These are phyloP conservation scores for Globisporangium ultimum DNA, from an alignment of 352 stramenopile species.

Conservation along the genomic window DNA sequence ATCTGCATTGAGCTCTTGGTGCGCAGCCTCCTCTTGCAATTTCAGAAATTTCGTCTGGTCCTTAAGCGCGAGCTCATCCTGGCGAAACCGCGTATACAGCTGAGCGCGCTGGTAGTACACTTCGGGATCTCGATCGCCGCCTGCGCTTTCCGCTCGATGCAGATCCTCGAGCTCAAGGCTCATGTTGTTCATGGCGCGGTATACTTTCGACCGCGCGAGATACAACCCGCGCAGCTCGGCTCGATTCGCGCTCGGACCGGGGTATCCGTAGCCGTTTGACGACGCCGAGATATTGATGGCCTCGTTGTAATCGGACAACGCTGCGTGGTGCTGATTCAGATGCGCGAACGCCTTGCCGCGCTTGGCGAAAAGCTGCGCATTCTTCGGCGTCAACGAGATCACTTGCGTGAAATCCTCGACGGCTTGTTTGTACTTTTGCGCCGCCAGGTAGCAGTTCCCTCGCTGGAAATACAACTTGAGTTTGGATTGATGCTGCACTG, in stretches of 20 bases:
- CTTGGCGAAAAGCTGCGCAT: constrained; percentile 61
- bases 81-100: constrained; percentile 43
- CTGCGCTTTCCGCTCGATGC: constrained; percentile 31
- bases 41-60: constrained; percentile 73
- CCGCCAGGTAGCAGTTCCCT: constrained; percentile 48
- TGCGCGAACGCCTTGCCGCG: constrained; percentile 59
- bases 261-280: not conserved
- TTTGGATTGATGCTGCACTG: constrained; percentile 22
- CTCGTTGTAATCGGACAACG: constrained; percentile 63
- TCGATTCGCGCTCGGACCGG: constrained; percentile 6
- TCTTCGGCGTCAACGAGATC: constrained; percentile 67
- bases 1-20: constrained; percentile 17
- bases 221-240: constrained; percentile 42
- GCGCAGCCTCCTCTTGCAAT: constrained; percentile 45
- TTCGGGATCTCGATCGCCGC: constrained; percentile 50
- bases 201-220: constrained; percentile 52
- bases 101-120: constrained; percentile 60
- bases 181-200: constrained; percentile 52
- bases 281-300: constrained; percentile 31
- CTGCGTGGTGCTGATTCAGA: constrained; percentile 42
- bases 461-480: constrained; percentile 67
- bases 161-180: constrained; percentile 53
- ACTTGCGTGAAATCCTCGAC: constrained; percentile 74
- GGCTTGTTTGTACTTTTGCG: constrained; percentile 51
- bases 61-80: constrained; percentile 38